Evolutionary conservation across 2,329 filamentous ascomycete species (phyloP), one percentile per base, ranked within the genome.

Genomic region (Ceratocystis albifundus): DNA sequence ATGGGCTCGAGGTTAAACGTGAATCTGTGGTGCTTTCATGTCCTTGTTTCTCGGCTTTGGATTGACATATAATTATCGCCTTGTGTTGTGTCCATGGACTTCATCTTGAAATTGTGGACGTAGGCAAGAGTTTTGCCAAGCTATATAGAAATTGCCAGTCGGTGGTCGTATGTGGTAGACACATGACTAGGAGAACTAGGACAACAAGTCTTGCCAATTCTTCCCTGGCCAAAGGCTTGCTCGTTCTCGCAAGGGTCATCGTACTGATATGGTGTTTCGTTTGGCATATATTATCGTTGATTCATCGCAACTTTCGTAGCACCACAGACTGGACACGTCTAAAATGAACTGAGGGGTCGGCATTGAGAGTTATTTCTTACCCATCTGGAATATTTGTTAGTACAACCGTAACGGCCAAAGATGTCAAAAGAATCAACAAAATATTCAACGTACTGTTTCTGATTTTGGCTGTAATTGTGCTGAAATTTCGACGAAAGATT

Each of bases 381-480:
- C 82, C 83, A 85, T 85, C 82, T 85, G 75, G 70, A 70, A 69
- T 53, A 69, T 71, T 30, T 70, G 75, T 81, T 74, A 81, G 78
- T 73, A 71, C 65, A 68, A 67, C 22, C 22, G 66, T 41, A 67
- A 45, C 64, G 28, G 44, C 45, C 50, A 32, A 65, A n/a, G 41
- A 68, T 62, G 65, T 65, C 55, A 66, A 61, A 36, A 30, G 59
- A 64, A 68, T 55, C 28, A 64, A 66, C 28, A 28, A 44, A 10
- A 55, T 41, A 50, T 50, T 68, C 64, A 66, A 68, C 67, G 55
- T 61, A 68, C 67, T 68, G 66, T 68, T 68, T 66, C 61, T 61
- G 64, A 66, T 68, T 66, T 66, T 68, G 61, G 67, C 53, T 65
- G 62, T 66, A 45, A 63, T 66, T 68, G 64, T 66, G 64, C 61